Base-by-base conservation (phyloP, 2,329 filamentous ascomycete genomes). In the Alternaria panax region DNA sequence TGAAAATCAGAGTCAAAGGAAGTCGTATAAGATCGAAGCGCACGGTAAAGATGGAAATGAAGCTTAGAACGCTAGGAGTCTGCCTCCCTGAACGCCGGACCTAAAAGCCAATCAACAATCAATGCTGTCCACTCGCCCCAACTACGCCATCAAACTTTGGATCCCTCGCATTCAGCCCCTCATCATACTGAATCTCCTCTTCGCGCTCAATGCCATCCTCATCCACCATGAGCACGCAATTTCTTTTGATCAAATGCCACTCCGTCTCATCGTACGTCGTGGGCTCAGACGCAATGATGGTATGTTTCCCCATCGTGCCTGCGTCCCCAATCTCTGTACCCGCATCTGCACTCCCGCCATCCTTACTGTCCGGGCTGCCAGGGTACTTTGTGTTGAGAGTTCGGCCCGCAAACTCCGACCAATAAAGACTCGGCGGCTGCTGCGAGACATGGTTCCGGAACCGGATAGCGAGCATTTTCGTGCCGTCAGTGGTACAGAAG, bases 271-370 rank as follows among this genome's bases (percentile, higher is more conserved):
- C 81, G 63, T 83, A 86, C 8, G 84, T 86, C 25, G 80, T 84
- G 12, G 84, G 84, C 73, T 86, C 84, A 63, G 80, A 83, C 12
- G 84, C 82, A 34, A 86, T 77, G 63, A 85, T 85, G 34, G 84
- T 79, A 71, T 86, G 84, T 42, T 77, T 79, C 3, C 83, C 84
- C 68, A 82, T 80, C 25, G 81, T 78, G 52, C 79, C 76, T 4
- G 73, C 73, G 18, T 75, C 73, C 1, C 74, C 76, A 45, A 72
- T 74, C 2, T 75, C 73, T 1, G 72, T 75, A 41, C 71, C 72
- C 1, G 73, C 72, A 34, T 75, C 65, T 11, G 75, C 67, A 43
- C 79, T 78, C 9, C 70, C 66, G 5, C 75, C 61, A 5, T 80
- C 69, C 4, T 60, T 64, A 4, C 78, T 78, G 57, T 84, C 80